Base-by-base conservation (phyloP, 164 flowering plant species). In the Vitis labrusca region DNA sequence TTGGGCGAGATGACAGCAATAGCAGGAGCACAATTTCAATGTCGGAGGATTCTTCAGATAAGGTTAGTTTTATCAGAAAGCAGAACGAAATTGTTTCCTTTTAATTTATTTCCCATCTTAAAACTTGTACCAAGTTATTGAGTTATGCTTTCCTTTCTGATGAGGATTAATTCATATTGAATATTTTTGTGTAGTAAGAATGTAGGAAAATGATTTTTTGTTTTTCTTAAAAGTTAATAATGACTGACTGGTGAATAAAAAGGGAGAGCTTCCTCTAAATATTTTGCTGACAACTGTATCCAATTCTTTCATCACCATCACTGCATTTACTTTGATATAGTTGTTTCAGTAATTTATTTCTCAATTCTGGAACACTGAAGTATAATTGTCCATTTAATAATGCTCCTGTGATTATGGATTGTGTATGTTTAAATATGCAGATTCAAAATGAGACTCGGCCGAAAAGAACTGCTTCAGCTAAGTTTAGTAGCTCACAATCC, bases 1-100 rank as follows among this genome's bases (percentile, higher is more conserved):
- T 94, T 76, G 94, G 87, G 74, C 86, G 96, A 63, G 97, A 90
- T 72, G 94, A 90, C 77, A 89, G 95, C 82, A 89, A 82, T 61
- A 90, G 94, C 83, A 78, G 90, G 75, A 90, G 86, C 64, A 69
- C 86, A 55, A 76, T 80, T 15, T 77, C 90, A 37, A 59, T 76
- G 9, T 58, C 85, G 53, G 97, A 87, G 71, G 85, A 77, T 47
- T 81, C 91, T 70, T 75, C 83, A 55, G 82, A 86, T 61, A n/a
- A 60, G 78, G 98, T 93, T 73, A 72, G 74, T 59, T 49, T 66
- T 67, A 37, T 17, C n/a, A 11, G 7, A n/a, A 68, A 66, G 64
- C 59, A 49, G 54, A 19, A 16, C 15, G 50, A 2, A 50, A 19
- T 11, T 16, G 29, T 37, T 15, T 53, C 56, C 7, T 6, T 53